Evolutionary conservation across 257 asterid genomes (phyloP).

Genomic region (Solanum clarkiae): DNA sequence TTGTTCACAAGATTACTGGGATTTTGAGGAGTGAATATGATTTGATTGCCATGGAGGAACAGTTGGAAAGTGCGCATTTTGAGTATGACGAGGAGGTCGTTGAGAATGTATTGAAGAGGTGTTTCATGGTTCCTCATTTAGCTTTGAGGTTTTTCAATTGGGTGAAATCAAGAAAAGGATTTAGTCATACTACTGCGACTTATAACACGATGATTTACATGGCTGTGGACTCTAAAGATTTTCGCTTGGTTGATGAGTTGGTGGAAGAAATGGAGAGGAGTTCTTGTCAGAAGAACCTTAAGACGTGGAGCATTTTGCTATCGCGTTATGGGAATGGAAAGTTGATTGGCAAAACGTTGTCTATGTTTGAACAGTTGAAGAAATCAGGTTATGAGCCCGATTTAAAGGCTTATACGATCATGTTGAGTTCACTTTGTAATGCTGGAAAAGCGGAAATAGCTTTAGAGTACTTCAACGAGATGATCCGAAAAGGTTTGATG

Average conservation of each 20-base stretch:
- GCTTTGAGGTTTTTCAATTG: conserved; percentile 73
- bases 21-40: conserved; percentile 41
- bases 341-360: conserved; percentile 43
- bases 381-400: conserved; percentile 51
- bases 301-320: conserved; percentile 69
- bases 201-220: conserved; percentile 48
- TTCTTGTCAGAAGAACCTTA: conserved; percentile 34
- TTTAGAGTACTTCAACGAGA: conserved; percentile 68
- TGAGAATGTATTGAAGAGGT: conserved; percentile 67
- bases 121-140: conserved; percentile 67
- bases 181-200: conserved; percentile 37
- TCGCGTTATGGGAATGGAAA: conserved; percentile 49
- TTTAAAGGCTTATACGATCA: conserved; percentile 26
- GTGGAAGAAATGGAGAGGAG: conserved; percentile 48
- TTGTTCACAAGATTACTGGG: conserved; percentile 52
- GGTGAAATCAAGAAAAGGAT: conserved; percentile 41
- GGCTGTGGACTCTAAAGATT: conserved; percentile 51
- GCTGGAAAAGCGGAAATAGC: conserved; percentile 51
- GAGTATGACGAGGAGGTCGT: conserved; percentile 43
- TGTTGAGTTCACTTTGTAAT: conserved; percentile 48
- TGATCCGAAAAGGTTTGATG: conserved; percentile 33
- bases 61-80: conserved; percentile 33
- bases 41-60: conserved; percentile 42
- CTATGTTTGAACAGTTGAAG: conserved; percentile 62
- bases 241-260: conserved; percentile 43